phyloP scores from a whole-genome alignment of 495 filamentous ascomycete genomes.

The Hypoxylon perforatum region DNA sequence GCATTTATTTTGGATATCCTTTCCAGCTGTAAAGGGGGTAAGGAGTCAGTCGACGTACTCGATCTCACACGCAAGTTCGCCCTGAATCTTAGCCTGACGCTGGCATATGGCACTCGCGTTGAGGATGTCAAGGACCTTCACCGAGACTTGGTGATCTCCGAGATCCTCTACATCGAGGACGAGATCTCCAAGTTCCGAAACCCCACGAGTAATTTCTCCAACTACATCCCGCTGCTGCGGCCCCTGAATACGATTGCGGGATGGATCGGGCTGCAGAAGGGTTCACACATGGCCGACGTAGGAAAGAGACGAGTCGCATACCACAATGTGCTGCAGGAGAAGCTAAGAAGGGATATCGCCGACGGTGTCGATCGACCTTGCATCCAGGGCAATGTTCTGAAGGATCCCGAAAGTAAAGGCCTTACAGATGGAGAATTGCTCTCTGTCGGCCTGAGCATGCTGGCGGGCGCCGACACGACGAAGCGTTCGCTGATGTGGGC shows the following conservation, averaged over 20 bases:
- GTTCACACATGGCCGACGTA: constrained; percentile 65
- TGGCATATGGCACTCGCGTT: constrained; percentile 75
- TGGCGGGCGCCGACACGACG: constrained; percentile 46
- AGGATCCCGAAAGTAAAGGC: constrained; percentile 69
- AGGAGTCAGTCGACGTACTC: constrained; percentile 69
- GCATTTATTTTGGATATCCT: constrained; percentile 74
- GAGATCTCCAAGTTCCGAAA: constrained; percentile 72
- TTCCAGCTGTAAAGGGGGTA: constrained; percentile 65
- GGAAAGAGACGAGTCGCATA: constrained; percentile 66
- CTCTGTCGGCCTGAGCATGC: constrained; percentile 80
- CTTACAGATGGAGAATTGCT: constrained; percentile 70
- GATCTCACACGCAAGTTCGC: constrained; percentile 75
- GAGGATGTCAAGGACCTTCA: constrained; percentile 61
- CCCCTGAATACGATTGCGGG: constrained; percentile 56
- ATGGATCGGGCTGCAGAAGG: constrained; percentile 28
- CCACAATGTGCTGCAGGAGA: constrained; percentile 67
- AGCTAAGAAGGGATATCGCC: constrained; percentile 69
- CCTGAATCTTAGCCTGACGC: constrained; percentile 71
- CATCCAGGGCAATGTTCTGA: constrained; percentile 76
- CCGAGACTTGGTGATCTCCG: constrained; percentile 66
- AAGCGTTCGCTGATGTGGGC: constrained; percentile 62
- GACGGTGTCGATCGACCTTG: constrained; percentile 75
- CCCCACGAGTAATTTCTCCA: constrained; percentile 77
- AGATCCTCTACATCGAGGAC: constrained; percentile 73
- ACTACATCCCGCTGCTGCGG: constrained; percentile 73